Base-by-base conservation (phyloP, 441 rosid species). In the Mallotus japonicus region DNA sequence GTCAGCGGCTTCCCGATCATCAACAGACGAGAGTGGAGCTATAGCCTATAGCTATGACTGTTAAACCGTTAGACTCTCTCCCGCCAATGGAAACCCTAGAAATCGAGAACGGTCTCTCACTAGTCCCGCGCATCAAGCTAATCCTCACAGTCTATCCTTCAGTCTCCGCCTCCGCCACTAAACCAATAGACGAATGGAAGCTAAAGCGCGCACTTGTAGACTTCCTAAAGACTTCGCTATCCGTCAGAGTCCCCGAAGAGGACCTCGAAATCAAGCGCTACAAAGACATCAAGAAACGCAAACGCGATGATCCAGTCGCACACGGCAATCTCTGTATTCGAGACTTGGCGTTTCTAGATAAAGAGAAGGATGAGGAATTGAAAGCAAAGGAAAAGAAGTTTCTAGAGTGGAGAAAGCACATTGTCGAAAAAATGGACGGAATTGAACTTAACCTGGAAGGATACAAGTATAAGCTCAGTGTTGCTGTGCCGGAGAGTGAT, bases 101-200 rank as follows among this genome's bases (percentile, higher is more conserved):
- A 59, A 84, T 95, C 74, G 97, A 88, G 69, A 85, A 83, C 53
- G 88, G 91, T 16, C 87, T 91, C 50, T 56, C 83, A 24, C 86
- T 91, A 0, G 84, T 84, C 69, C 88, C 97, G 70, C 98, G 97
- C 75, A 80, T 88, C 75, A 86, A 85, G 84, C 89, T 92, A 75
- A 68, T 67, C 17, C 92, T 92, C 77, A 78, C 88, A 9, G 86
- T 95, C 75, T 69, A 85, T 77, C 93, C 97, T 12, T 32, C 84
- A 3, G 71, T 75, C 59, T 85, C 92, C 1, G 62, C 83, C 28
- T 82, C 92, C 73, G 86, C 86, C 70, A 79, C 94, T 9, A 92
- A 83, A 40, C 85, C 92, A 66, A 79, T 92, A 76, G 97, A 95
- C 82, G 97, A 92, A 77, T 95, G 99, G 99, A 93, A 87, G 76